These are phyloP conservation scores for Xylariomycetidae sp. DNA, from an alignment of 2,329 filamentous ascomycete genomes.

Conservation along the genomic window DNA sequence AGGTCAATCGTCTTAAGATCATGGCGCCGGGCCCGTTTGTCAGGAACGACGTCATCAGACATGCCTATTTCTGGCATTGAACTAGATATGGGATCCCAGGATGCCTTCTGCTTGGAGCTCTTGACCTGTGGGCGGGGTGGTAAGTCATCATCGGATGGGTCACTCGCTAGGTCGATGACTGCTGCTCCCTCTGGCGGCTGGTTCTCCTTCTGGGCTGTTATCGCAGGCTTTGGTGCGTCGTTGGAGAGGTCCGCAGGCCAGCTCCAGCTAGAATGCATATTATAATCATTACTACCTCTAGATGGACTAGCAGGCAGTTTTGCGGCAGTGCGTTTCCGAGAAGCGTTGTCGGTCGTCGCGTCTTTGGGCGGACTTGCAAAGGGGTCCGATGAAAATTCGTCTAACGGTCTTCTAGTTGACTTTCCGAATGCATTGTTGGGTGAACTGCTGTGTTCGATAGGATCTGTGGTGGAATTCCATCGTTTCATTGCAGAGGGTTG, in stretches of 20 bases:
- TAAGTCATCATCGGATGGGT: slow-evolving; percentile 14
- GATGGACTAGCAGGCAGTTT: slow-evolving; percentile 20
- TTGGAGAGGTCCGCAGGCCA: slow-evolving; percentile 3
- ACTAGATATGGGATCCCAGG: slow-evolving; percentile 51
- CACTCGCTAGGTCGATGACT: slow-evolving; percentile 25
- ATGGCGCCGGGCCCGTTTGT: too few species aligned
- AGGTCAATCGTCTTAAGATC: slow-evolving; percentile 32
- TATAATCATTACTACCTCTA: background rate
- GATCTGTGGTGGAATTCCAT: slow-evolving; percentile 20
- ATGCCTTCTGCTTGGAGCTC: slow-evolving; percentile 19
- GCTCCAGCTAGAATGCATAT: slow-evolving; percentile 1
- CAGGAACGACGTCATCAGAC: slow-evolving; percentile 10
- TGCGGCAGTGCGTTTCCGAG: slow-evolving; percentile 1
- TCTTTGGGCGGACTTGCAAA: slow-evolving; percentile 17
- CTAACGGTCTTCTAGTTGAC: slow-evolving; percentile 4
- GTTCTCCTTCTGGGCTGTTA: slow-evolving; percentile 5
- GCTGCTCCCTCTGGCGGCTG: slow-evolving; percentile 9
- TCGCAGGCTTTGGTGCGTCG: slow-evolving; percentile 2
- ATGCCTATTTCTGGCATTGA: slow-evolving; percentile 40
- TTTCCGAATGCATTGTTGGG: slow-evolving; percentile 8
- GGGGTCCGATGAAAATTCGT: slow-evolving; percentile 12
- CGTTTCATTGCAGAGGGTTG: slow-evolving; percentile 12
- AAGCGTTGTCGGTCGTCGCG: slow-evolving; percentile 3
- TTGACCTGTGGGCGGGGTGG: slow-evolving; percentile 9
- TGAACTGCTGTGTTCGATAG: slow-evolving; percentile 25